Evolutionary conservation across 2,329 filamentous ascomycete species (phyloP).

Genomic region (Ceratocystis lukuohia): DNA sequence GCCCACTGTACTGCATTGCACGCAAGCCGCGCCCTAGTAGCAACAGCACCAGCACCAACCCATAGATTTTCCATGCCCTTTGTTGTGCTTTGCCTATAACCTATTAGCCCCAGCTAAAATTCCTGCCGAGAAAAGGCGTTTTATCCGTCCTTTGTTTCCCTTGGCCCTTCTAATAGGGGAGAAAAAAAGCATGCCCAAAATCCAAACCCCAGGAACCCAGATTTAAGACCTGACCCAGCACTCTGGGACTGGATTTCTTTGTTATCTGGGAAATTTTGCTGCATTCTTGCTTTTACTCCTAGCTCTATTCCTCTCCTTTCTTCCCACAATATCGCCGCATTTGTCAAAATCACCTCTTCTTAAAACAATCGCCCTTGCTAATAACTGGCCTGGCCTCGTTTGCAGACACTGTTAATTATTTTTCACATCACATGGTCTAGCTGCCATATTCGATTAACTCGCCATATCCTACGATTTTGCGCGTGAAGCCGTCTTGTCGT

Average conservation of each 20-base stretch:
- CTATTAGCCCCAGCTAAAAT: neutral
- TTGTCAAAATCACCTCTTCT: neutral
- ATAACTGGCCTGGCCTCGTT: neutral
- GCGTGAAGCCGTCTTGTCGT: neutral
- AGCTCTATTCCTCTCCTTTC: neutral
- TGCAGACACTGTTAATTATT: neutral
- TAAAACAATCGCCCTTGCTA: neutral
- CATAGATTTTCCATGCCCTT: neutral
- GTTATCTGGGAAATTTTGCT: neutral
- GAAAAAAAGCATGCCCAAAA: neutral
- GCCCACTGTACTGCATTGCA: neutral
- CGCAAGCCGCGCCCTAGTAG: neutral
- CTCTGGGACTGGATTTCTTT: neutral
- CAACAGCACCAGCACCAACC: too few relatives aligned
- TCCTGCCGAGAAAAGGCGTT: neutral
- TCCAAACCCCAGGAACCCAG: conserved; percentile 4
- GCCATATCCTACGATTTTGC: neutral
- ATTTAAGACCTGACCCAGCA: conserved; percentile 6
- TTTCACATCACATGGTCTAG: neutral
- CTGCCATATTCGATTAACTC: neutral
- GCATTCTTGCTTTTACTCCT: neutral
- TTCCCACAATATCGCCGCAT: neutral
- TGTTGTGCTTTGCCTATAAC: neutral
- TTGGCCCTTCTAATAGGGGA: neutral
- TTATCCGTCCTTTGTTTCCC: neutral